Evolutionary conservation across 495 filamentous ascomycete genomes (phyloP).

Genomic region (Durotheca rogersii): DNA sequence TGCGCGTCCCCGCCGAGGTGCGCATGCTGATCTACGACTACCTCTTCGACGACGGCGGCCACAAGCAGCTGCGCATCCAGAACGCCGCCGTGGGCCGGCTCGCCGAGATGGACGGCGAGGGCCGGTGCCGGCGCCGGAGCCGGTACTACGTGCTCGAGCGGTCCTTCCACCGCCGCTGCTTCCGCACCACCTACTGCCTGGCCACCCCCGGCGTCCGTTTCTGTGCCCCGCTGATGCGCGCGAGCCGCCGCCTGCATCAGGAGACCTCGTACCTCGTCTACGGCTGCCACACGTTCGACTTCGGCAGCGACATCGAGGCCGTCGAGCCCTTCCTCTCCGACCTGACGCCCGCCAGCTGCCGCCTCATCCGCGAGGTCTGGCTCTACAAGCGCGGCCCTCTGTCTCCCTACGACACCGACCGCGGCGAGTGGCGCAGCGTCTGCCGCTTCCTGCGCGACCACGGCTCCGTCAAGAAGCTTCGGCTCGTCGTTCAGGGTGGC

Average conservation of each 20-base stretch:
- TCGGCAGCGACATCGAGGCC: conserved; percentile 54
- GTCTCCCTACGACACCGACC: conserved; percentile 51
- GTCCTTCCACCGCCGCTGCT: conserved; percentile 36
- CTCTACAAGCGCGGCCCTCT: conserved; percentile 52
- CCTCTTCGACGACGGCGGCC: conserved; percentile 47
- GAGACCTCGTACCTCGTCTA: conserved; percentile 55
- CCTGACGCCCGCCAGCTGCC: conserved; percentile 45
- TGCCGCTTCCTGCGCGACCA: conserved; percentile 43
- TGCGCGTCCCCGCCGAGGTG: conserved; percentile 53
- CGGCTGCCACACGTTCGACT: conserved; percentile 51
- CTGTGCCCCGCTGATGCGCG: conserved; percentile 47
- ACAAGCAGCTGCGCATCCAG: conserved; percentile 26
- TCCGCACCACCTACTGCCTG: conserved; percentile 50
- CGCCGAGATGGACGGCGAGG: conserved; percentile 1
- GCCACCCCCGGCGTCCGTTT: conserved; percentile 36
- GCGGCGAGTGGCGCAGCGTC: conserved; percentile 51
- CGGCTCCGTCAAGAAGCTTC: conserved; percentile 40
- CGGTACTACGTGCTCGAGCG: conserved; percentile 38
- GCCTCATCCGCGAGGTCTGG: conserved; percentile 44
- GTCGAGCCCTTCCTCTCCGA: conserved; percentile 57
- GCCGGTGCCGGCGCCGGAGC: conserved; percentile 23
- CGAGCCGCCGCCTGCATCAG: conserved; percentile 47
- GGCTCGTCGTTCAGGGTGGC: conserved; percentile 50
- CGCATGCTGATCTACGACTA: conserved; percentile 57
- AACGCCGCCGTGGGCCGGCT: conserved; percentile 22